phyloP scores from a whole-genome alignment of 1,284 basidiomycete species.

The Ceratobasidium sp. region DNA sequence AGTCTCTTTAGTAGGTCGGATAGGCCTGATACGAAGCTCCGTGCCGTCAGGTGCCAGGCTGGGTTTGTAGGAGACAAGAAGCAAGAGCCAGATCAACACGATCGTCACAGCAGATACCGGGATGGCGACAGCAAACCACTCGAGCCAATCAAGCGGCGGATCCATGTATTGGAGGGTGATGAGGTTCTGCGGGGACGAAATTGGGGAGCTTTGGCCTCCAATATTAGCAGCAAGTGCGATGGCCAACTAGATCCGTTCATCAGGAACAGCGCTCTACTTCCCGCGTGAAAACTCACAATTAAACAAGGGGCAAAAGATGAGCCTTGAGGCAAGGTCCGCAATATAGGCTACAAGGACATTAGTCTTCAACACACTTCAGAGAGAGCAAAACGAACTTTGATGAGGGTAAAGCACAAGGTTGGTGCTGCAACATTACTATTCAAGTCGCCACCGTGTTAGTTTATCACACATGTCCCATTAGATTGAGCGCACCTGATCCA shows the following conservation, averaged over 20 bases:
- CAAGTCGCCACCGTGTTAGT: conserved; percentile 25
- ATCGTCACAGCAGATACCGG: conserved; percentile 90
- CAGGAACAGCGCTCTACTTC: neutral
- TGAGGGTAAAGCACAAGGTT: conserved; percentile 96
- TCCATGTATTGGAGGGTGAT: conserved; percentile 93
- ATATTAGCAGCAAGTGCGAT: conserved; percentile 98
- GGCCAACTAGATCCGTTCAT: conserved; percentile 69
- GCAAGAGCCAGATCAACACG: conserved; percentile 89
- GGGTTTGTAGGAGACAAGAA: conserved; percentile 85
- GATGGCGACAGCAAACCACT: conserved; percentile 94
- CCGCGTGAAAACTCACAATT: conserved; percentile 69
- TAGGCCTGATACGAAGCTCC: conserved; percentile 81
- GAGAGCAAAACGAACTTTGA: conserved; percentile 69
- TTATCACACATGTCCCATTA: neutral
- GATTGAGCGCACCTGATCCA: conserved; percentile 84
- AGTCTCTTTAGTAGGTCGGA: conserved; percentile 80
- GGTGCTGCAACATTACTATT: conserved; percentile 95
- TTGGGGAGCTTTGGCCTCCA: conserved; percentile 94
- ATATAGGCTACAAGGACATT: conserved; percentile 75
- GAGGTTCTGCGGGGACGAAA: conserved; percentile 87
- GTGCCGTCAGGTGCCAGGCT: conserved; percentile 77
- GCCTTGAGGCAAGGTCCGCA: conserved; percentile 89
- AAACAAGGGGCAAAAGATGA: conserved; percentile 90
- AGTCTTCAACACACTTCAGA: neutral
- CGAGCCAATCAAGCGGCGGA: conserved; percentile 85